Evolutionary conservation across 2,329 filamentous ascomycete genomes (phyloP).

Genomic region (Arthrobotrys sinensis): DNA sequence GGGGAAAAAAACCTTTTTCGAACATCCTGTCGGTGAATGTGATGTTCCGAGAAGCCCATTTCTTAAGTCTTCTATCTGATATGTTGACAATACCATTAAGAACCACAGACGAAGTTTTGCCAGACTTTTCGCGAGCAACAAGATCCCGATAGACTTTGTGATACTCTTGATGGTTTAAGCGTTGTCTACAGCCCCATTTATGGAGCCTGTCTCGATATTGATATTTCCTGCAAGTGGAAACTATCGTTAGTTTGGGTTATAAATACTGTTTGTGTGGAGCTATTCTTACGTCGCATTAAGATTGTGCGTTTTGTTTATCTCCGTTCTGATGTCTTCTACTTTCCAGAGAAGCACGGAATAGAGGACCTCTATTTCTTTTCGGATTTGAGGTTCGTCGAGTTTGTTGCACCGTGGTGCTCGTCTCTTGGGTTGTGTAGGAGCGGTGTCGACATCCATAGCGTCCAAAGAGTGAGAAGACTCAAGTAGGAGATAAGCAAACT

Average conservation of each 20-base stretch:
- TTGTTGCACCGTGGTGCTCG: not conserved
- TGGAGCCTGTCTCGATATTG: conserved; percentile 25
- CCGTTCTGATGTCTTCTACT: not conserved
- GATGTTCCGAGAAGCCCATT: conserved; percentile 30
- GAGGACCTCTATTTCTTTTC: not conserved
- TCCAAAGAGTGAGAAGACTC: not conserved
- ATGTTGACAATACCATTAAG: not conserved
- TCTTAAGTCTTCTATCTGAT: not conserved
- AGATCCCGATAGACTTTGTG: not conserved
- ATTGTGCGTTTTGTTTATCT: conserved; percentile 1
- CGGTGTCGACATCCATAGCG: not conserved
- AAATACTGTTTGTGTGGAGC: not conserved
- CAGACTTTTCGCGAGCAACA: not conserved
- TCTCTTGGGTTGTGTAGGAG: not conserved
- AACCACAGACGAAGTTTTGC: conserved; percentile 2
- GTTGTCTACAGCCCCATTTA: conserved; percentile 12
- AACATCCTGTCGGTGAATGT: conserved; percentile 6
- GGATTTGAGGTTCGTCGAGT: conserved; percentile 14
- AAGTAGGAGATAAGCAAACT: too few species aligned
- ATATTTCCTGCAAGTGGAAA: not conserved
- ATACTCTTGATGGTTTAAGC: conserved; percentile 3
- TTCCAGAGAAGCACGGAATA: not conserved
- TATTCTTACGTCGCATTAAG: conserved; percentile 20
- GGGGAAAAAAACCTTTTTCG: too few species aligned
- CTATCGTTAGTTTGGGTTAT: not conserved